Evolutionary conservation across 257 asterid species (phyloP).

Genomic region (Fraxinus cuspidata): DNA sequence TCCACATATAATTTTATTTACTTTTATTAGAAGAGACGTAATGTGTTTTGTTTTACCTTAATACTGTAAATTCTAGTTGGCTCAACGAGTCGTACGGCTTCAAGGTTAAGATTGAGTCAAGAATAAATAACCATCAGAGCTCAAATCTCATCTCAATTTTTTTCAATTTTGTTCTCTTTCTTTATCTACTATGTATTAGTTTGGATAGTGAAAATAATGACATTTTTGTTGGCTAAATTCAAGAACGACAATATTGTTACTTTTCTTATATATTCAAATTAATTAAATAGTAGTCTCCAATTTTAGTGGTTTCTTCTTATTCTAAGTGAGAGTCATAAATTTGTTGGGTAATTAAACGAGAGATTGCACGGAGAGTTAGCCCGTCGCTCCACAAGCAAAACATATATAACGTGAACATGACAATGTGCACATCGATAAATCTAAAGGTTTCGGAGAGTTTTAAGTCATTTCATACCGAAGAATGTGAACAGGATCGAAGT

Average conservation of each 20-base stretch:
- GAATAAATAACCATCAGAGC: too few relatives aligned
- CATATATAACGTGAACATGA: too few relatives aligned
- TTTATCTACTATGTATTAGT: too few relatives aligned
- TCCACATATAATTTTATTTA: constrained; percentile 27
- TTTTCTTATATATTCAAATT: background rate
- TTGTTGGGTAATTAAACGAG: constrained; percentile 49
- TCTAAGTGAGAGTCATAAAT: constrained; percentile 43
- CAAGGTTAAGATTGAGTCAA: background rate
- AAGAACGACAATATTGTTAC: too few relatives aligned
- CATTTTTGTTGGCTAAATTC: background rate
- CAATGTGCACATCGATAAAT: too few relatives aligned
- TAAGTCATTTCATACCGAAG: constrained; percentile 28
- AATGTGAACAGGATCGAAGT: constrained; percentile 67
- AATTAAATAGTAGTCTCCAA: constrained; percentile 30
- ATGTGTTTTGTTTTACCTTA: background rate
- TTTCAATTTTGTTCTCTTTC: too few relatives aligned
- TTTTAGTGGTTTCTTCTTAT: constrained; percentile 58
- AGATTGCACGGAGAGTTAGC: constrained; percentile 19
- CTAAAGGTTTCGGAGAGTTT: too few relatives aligned
- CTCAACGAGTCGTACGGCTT: background rate
- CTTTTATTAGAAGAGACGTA: constrained; percentile 24
- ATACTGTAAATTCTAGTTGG: background rate
- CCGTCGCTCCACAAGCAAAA: background rate
- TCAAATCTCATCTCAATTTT: too few relatives aligned
- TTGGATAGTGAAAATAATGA: background rate